Conservation (phyloP, 2,329 filamentous ascomycete species). For the Tolypocladium album region DNA sequence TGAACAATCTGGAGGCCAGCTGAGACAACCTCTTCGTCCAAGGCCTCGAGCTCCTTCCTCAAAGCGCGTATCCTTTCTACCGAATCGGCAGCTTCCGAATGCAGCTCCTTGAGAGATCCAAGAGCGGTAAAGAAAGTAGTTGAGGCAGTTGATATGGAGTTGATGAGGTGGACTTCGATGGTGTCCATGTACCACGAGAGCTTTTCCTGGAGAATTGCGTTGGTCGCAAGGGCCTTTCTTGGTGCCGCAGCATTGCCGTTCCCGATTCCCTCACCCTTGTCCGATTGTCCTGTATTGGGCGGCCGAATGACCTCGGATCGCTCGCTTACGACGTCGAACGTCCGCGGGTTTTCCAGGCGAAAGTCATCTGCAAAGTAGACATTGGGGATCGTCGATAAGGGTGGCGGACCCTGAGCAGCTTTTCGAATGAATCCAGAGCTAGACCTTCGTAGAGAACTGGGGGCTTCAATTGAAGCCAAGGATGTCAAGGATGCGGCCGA, state of each 20-base stretch:
- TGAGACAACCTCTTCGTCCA: constrained; percentile 81
- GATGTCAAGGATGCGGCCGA: constrained; percentile 36
- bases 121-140: constrained; percentile 93
- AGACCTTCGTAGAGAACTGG: constrained; percentile 30
- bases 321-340: constrained; percentile 94
- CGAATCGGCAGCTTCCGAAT: constrained; percentile 85
- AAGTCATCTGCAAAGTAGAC: constrained; percentile 96
- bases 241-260: constrained; percentile 42
- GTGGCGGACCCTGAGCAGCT: constrained; percentile 62
- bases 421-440: constrained; percentile 44
- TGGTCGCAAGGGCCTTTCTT: constrained; percentile 84
- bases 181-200: constrained; percentile 99
- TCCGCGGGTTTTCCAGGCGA: constrained; percentile 88
- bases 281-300: constrained; percentile 40
- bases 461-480: constrained; percentile 36
- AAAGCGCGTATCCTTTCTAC: constrained; percentile 76
- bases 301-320: constrained; percentile 87
- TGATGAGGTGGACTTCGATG: constrained; percentile 92
- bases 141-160: constrained; percentile 89
- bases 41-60: constrained; percentile 63
- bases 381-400: constrained; percentile 79
- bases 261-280: constrained; percentile 46
- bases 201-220: constrained; percentile 96
- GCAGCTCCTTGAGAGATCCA: constrained; percentile 80
- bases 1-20: constrained; percentile 79